Evolutionary conservation across 208 protist genomes (phyloP).

Genomic region (Perkinsela sp.): DNA sequence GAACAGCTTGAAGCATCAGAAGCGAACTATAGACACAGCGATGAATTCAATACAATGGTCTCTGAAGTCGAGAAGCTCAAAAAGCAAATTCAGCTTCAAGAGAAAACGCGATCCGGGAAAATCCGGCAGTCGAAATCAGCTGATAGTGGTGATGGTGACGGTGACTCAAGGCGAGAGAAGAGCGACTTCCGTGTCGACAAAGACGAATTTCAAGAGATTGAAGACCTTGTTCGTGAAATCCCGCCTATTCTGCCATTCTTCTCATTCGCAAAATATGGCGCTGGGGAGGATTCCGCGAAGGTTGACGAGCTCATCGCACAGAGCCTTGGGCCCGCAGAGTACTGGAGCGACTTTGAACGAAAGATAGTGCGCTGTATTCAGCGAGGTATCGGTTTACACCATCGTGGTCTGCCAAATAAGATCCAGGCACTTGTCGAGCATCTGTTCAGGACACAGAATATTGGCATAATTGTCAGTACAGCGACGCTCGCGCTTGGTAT

Average conservation of each 20-base stretch:
- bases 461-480: conserved; percentile 69
- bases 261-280: conserved; percentile 10
- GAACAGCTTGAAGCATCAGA: conserved; percentile 38
- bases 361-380: conserved; percentile 26
- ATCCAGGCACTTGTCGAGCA: conserved; percentile 60
- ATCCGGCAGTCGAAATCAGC: conserved; percentile 17
- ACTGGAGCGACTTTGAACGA: background rate
- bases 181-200: conserved; percentile 1
- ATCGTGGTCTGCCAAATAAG: conserved; percentile 51
- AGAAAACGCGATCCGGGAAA: background rate
- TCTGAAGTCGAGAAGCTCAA: conserved; percentile 7
- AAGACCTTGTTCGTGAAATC: background rate
- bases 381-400: conserved; percentile 67
- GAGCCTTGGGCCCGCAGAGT: background rate
- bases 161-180: conserved; percentile 14
- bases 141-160: conserved; percentile 22
- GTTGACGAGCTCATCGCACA: background rate
- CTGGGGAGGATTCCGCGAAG: conserved; percentile 3
- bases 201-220: conserved; percentile 7
- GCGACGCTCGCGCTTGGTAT: conserved; percentile 76
- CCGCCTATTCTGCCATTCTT: conserved; percentile 55
- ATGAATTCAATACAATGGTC: conserved; percentile 28
- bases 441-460: conserved; percentile 59
- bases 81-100: conserved; percentile 2
- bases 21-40: conserved; percentile 29